A percentile compares a stretch with the other conserved stretches of the same genome.
These are phyloP conservation scores for Mycena galopus DNA, from an alignment of 768 basidiomycete genomes.

Conservation along the genomic window DNA sequence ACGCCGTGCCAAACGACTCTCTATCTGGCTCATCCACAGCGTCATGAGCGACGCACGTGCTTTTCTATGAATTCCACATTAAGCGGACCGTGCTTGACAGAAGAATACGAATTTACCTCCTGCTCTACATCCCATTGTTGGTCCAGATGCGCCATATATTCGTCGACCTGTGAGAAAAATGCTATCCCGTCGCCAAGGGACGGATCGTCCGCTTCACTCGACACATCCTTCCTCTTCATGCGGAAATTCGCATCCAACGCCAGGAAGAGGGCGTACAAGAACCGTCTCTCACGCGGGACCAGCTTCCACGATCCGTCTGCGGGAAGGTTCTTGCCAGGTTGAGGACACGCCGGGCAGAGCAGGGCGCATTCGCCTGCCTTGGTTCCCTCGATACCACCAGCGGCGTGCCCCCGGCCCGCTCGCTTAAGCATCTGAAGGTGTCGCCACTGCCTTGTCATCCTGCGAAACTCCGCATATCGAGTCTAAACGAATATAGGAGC, in stretches of 20 bases:
- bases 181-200: no score
- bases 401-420: constrained; percentile 8
- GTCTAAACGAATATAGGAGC: background rate
- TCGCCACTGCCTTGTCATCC: constrained; percentile 14
- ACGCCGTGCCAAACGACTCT: no score
- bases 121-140: no score
- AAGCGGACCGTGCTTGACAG: no score
- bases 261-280: background rate
- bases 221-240: background rate
- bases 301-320: background rate
- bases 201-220: no score
- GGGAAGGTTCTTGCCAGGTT: constrained; percentile 24
- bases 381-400: constrained; percentile 3
- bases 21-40: no score
- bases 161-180: no score
- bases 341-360: constrained; percentile 22
- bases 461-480: background rate
- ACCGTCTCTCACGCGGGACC: background rate
- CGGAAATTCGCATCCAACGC: constrained; percentile 9
- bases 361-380: constrained; percentile 10
- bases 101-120: no score
- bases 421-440: constrained; percentile 21
- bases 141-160: no score
- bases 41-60: no score
- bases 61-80: no score